Conservation (phyloP, 169 alveolate species). For the Ichthyophthirius multifiliis region DNA sequence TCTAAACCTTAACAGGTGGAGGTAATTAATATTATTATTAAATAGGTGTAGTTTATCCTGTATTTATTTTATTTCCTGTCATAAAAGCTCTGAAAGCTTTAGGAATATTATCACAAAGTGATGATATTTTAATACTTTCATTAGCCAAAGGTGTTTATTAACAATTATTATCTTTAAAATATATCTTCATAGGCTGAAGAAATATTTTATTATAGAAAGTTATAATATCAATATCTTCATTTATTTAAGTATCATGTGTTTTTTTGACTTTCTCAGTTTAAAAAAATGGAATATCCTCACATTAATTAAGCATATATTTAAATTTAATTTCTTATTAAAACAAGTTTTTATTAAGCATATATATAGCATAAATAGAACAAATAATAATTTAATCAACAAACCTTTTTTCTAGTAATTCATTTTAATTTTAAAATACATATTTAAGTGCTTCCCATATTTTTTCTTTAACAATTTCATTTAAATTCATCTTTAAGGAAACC, state of each 20-base stretch:
- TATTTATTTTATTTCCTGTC: too few relatives aligned
- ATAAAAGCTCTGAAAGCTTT: too few relatives aligned
- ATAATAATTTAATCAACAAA: not conserved
- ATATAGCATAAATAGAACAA: not conserved
- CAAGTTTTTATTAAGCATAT: not conserved
- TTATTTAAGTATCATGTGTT: not conserved
- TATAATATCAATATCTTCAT: not conserved
- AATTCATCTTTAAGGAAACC: not conserved
- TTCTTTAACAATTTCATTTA: not conserved
- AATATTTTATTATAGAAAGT: not conserved
- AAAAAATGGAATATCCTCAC: not conserved
- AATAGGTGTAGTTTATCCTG: too few relatives aligned
- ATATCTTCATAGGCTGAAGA: not conserved
- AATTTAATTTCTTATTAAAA: not conserved
- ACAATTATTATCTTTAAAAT: too few relatives aligned
- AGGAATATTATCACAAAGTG: too few relatives aligned
- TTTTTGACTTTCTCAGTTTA: not conserved
- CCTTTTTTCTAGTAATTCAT: not conserved
- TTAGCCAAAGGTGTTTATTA: too few relatives aligned
- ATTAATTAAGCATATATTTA: not conserved
- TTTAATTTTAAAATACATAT: not conserved
- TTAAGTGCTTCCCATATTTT: not conserved
- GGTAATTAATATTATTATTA: too few relatives aligned
- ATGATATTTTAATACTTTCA: too few relatives aligned
- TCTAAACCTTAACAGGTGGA: too few relatives aligned